phyloP scores from a whole-genome alignment of 2,329 filamentous ascomycete genomes.

The Dryadomyces quercus-mongolicae region DNA sequence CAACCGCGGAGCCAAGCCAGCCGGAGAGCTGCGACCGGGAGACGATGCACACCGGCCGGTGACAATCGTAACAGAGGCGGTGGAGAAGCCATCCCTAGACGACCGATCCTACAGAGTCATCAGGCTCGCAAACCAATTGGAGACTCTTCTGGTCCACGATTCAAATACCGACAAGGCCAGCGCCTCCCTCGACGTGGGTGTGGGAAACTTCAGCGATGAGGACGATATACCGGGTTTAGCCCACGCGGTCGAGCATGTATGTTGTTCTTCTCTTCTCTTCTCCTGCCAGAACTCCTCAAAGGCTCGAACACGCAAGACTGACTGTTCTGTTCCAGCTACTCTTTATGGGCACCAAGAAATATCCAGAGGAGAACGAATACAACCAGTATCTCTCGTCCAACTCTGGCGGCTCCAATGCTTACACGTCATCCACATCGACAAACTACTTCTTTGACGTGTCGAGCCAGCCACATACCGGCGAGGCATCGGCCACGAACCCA shows the following conservation, averaged over 20 bases:
- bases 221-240: slow-evolving; percentile 89
- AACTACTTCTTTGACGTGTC: slow-evolving; percentile 98
- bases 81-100: slow-evolving; percentile 78
- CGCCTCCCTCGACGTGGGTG: slow-evolving; percentile 88
- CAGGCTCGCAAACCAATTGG: slow-evolving; percentile 71
- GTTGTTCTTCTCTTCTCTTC: slow-evolving; percentile 6
- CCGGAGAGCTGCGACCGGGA: neutral
- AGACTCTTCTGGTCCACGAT: slow-evolving; percentile 88
- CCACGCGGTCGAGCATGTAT: slow-evolving; percentile 83
- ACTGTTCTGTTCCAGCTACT: no score
- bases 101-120: slow-evolving; percentile 82
- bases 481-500: slow-evolving; percentile 41
- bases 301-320: no score
- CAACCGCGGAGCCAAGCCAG: neutral
- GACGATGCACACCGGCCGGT: slow-evolving; percentile 11
- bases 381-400: slow-evolving; percentile 83
- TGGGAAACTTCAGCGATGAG: slow-evolving; percentile 88
- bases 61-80: slow-evolving; percentile 47
- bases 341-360: slow-evolving; percentile 99
- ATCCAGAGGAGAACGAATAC: slow-evolving; percentile 91
- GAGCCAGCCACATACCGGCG: slow-evolving; percentile 57
- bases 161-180: slow-evolving; percentile 93
- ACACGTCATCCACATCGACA: slow-evolving; percentile 84
- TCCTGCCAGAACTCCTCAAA: no score
- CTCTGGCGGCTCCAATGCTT: slow-evolving; percentile 88